These are phyloP conservation scores for Zanthoxylum bungeanum DNA, from an alignment of 345 rosid genomes.

Conservation along the genomic window DNA sequence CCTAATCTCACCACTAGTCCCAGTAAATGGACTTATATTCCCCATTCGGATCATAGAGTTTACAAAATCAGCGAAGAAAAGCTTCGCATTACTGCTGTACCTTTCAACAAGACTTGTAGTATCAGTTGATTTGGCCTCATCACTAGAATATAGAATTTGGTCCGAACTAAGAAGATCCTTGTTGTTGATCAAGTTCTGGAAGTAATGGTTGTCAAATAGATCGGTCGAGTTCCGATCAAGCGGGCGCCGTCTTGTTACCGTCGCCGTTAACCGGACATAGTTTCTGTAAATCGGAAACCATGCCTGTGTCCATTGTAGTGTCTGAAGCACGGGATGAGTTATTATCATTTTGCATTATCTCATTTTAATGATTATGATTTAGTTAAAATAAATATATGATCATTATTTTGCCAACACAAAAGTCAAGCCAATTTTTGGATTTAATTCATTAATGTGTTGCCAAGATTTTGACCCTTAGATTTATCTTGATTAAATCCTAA, in stretches of 20 bases:
- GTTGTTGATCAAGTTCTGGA: conserved; percentile 47
- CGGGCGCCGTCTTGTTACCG: conserved; percentile 32
- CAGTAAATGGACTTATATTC: conserved; percentile 50
- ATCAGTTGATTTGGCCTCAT: conserved; percentile 37
- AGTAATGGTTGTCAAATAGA: conserved; percentile 62
- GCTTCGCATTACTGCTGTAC: conserved; percentile 32
- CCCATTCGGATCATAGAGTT: conserved; percentile 75
- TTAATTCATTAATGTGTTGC: too few species aligned
- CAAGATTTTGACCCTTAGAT: too few species aligned
- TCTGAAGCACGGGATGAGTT: too few species aligned
- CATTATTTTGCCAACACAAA: too few species aligned
- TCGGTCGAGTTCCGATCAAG: conserved; percentile 54
- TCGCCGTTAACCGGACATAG: conserved; percentile 62
- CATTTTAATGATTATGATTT: too few species aligned
- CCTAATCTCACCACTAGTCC: conserved; percentile 56
- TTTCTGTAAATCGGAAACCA: conserved; percentile 38
- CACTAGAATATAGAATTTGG: conserved; percentile 57
- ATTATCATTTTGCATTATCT: too few species aligned
- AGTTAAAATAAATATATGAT: too few species aligned
- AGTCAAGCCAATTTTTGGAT: too few species aligned
- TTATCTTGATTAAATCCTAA: too few species aligned
- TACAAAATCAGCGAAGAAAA: conserved; percentile 48
- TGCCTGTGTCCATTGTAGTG: conserved; percentile 39
- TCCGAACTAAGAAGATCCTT: conserved; percentile 61
- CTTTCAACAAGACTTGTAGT: conserved; percentile 47